Evolutionary conservation across 2,329 filamentous ascomycete species (phyloP).

Genomic region (Sclerotinia trifoliorum): DNA sequence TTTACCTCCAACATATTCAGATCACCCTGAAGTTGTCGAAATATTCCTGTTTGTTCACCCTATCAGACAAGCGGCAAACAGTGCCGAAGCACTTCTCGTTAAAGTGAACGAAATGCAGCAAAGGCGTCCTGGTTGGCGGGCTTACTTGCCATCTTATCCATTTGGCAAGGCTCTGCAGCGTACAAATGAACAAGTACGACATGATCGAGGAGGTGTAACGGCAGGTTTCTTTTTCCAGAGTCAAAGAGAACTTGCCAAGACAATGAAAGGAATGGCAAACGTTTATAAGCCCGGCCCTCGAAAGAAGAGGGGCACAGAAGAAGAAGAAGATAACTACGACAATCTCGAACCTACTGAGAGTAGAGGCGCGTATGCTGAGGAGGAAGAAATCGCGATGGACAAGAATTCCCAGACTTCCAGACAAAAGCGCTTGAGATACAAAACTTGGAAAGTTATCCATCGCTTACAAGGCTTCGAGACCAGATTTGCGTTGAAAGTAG

Average conservation of each 20-base stretch:
- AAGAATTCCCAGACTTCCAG: slow-evolving; percentile 41
- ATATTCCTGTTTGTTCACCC: slow-evolving; percentile 56
- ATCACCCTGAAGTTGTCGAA: slow-evolving; percentile 51
- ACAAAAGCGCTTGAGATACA: slow-evolving; percentile 46
- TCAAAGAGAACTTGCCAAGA: slow-evolving; percentile 36
- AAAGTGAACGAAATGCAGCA: slow-evolving; percentile 51
- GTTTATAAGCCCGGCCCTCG: slow-evolving; percentile 40
- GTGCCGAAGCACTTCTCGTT: slow-evolving; percentile 47
- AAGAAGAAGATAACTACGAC: slow-evolving; percentile 32
- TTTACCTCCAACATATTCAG: slow-evolving; percentile 47
- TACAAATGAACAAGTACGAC: slow-evolving; percentile 56
- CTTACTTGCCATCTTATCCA: slow-evolving; percentile 55
- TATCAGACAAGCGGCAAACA: slow-evolving; percentile 51
- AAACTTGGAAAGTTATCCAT: slow-evolving; percentile 51
- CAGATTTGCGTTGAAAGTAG: slow-evolving; percentile 57
- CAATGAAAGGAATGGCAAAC: slow-evolving; percentile 41
- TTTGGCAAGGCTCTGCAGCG: slow-evolving; percentile 53
- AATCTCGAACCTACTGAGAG: slow-evolving; percentile 32
- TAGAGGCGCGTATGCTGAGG: slow-evolving; percentile 40
- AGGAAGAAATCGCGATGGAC: slow-evolving; percentile 44
- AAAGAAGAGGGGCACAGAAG: slow-evolving; percentile 29
- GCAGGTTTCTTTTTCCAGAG: slow-evolving; percentile 48
- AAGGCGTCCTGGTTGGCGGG: slow-evolving; percentile 42
- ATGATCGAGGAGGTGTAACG: slow-evolving; percentile 58
- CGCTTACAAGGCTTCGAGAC: slow-evolving; percentile 57